A percentile compares a stretch with the other conserved stretches of the same genome.
These are phyloP conservation scores for Silene latifolia DNA, from an alignment of 148 eudicot genomes.

Conservation along the genomic window DNA sequence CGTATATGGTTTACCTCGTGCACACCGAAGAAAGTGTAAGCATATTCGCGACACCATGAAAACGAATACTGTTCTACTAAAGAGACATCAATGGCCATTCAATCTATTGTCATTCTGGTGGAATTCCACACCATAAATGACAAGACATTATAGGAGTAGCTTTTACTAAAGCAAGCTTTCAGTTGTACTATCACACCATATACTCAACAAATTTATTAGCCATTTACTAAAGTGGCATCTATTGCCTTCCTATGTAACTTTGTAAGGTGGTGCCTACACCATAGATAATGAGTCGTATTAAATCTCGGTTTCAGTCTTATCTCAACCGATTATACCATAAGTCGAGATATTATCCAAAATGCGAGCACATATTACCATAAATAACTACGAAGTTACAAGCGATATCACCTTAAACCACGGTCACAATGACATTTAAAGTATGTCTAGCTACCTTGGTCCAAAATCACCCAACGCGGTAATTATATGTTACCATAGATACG, in stretches of 20 bases:
- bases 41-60: not conserved
- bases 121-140: constrained; percentile 23
- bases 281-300: too few species aligned
- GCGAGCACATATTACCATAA: too few species aligned
- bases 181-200: not conserved
- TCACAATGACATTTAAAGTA: too few species aligned
- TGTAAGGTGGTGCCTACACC: too few species aligned
- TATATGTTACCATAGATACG: too few species aligned
- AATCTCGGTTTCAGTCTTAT: too few species aligned
- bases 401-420: too few species aligned
- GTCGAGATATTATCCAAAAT: too few species aligned
- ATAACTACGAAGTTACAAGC: too few species aligned
- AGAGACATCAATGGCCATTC: not conserved
- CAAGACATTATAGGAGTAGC: not conserved
- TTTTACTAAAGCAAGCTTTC: constrained; percentile 1
- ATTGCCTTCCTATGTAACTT: not conserved
- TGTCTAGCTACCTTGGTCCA: too few species aligned
- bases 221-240: constrained; percentile 13
- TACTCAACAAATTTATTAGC: constrained; percentile 5
- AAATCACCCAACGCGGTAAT: too few species aligned
- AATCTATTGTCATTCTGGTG: constrained; percentile 16
- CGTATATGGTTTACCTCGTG: not conserved
- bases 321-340: too few species aligned
- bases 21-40: not conserved
- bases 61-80: not conserved